Conservation (phyloP, 805 yeast species). For the Cephaloascus fragrans region DNA sequence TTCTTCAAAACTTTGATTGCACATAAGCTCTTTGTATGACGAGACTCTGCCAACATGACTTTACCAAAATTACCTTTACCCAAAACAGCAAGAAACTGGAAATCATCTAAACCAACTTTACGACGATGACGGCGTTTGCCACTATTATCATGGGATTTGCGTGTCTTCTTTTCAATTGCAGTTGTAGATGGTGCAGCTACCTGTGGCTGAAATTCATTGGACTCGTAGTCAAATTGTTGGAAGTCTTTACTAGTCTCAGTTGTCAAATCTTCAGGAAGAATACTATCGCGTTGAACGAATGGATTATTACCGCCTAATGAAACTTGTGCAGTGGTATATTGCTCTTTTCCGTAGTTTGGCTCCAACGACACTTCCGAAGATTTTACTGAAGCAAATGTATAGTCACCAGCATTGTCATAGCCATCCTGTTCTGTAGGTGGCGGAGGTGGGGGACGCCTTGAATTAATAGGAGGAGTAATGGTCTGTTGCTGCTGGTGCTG, state of each 20-base stretch:
- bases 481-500: conserved; percentile 7
- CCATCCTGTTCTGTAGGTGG: neutral
- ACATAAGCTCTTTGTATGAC: conserved; percentile 70
- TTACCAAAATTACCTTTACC: conserved; percentile 99
- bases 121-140: conserved; percentile 39
- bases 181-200: conserved; percentile 3
- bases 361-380: conserved; percentile 3
- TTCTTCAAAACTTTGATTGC: conserved; percentile 96
- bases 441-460: conserved; percentile 4
- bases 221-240: conserved; percentile 18
- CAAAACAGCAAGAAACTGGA: conserved; percentile 84
- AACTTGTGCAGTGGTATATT: conserved; percentile 5
- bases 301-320: neutral
- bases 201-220: conserved; percentile 10
- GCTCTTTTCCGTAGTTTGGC: conserved; percentile 4
- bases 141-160: conserved; percentile 13
- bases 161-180: conserved; percentile 1
- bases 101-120: conserved; percentile 88
- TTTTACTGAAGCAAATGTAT: conserved; percentile 12
- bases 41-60: conserved; percentile 93
- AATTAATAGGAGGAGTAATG: conserved; percentile 4
- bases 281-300: neutral
- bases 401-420: conserved; percentile 5
- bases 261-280: neutral
- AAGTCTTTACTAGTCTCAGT: neutral